Evolutionary conservation across 1,284 basidiomycete species (phyloP).

Genomic region (Boletellus sp.): DNA sequence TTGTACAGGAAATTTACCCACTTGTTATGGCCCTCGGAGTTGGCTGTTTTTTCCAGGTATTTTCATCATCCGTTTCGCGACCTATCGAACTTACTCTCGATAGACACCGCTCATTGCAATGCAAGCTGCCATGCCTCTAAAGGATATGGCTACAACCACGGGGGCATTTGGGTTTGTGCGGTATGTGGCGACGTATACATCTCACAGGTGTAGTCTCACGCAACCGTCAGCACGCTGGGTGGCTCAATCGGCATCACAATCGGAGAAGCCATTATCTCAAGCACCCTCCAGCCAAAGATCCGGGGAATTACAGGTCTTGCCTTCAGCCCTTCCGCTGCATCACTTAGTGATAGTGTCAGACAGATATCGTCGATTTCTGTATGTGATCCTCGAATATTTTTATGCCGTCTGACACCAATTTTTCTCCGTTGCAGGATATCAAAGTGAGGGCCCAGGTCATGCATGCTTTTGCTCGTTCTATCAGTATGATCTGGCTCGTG

Average conservation of each 20-base stretch:
- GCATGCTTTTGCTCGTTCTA: constrained; percentile 66
- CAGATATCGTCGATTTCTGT: constrained; percentile 54
- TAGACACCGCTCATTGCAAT: constrained; percentile 36
- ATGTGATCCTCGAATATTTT: constrained; percentile 17
- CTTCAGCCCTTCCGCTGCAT: constrained; percentile 45
- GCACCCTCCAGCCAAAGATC: constrained; percentile 46
- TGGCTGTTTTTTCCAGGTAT: constrained; percentile 38
- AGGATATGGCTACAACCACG: constrained; percentile 44
- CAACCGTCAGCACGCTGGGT: constrained; percentile 29
- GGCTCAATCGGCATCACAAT: constrained; percentile 39
- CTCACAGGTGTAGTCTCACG: neutral
- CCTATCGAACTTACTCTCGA: neutral
- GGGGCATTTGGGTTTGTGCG: constrained; percentile 35
- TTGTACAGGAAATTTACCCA: constrained; percentile 33
- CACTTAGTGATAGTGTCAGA: constrained; percentile 53
- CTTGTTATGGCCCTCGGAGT: constrained; percentile 35
- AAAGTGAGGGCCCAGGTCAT: constrained; percentile 48
- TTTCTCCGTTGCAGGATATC: constrained; percentile 41
- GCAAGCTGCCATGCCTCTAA: constrained; percentile 46
- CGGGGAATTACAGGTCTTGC: constrained; percentile 43
- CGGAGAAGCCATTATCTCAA: constrained; percentile 32
- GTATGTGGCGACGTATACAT: constrained; percentile 12
- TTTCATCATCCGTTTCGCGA: neutral
- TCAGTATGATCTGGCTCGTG: constrained; percentile 72
- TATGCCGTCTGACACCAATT: neutral